Base-by-base conservation (phyloP, 2,329 filamentous ascomycete species). In the Acephala macrosclerotiorum region DNA sequence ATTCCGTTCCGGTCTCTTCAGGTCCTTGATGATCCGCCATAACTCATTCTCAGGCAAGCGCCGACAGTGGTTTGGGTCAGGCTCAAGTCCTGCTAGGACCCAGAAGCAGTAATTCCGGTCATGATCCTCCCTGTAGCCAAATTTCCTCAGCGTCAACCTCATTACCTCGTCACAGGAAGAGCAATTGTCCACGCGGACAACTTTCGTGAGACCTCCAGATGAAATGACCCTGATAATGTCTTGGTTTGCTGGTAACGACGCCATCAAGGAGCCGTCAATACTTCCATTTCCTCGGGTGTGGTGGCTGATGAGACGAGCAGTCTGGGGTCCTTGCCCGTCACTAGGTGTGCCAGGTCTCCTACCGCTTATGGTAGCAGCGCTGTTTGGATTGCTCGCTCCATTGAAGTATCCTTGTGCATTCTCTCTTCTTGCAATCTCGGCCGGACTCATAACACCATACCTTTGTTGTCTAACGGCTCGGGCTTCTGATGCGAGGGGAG, bases 31-130 rank as follows among this genome's bases (percentile, higher is more conserved):
- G 62, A 98, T 92, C 67, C 93, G 89, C 85, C 96, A 92, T 12
- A 99, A 82, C 77, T 99, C 96, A 4, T 89, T 90, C 74, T 99
- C 96, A 38, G 90, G 90, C 45, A 98, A 84, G 58, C 92, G 89
- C 66, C 94, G 89, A 77, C 93, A 96, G 75, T 94, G 89, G 58
- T 85, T 87, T 35, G 93, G 91, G 71, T 96, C 91, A 1, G 94
- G 90, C 57, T 97, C 93, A 45, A 93, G 83, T 59, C 94, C 95
- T 71, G 93, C 90, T 65, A 98, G 84, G 0, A 97, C 91, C 83
- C 96, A 98, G 81, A 99, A 98, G 81, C 94, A 97, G 80, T 97
- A 98, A 75, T 96, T 97, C 74, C 94, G 89, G 77, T 96, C 92
- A 74, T 97, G 94, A 68, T 95, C 92, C 75, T 97, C 94, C 25